Conservation (phyloP, 208 protist species). For the Acanthamoeba healyi region DNA sequence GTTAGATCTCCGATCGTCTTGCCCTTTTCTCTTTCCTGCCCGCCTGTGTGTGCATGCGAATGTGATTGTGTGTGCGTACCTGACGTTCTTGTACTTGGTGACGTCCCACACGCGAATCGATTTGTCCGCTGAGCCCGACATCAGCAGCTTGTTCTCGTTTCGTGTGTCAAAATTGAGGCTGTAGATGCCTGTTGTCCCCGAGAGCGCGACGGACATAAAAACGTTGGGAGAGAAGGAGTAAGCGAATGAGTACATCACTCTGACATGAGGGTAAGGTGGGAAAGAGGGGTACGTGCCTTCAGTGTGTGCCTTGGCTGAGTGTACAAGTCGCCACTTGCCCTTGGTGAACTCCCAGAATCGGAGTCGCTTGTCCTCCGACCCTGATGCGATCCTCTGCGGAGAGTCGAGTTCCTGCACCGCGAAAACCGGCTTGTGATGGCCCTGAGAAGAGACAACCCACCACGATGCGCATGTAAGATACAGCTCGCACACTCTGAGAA, state of each 20-base stretch:
- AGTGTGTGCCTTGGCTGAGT: slow-evolving; percentile 46
- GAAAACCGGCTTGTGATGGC: slow-evolving; percentile 46
- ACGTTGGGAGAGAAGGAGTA: not conserved
- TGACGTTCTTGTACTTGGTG: slow-evolving; percentile 55
- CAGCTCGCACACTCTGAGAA: too few relatives aligned
- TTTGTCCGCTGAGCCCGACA: slow-evolving; percentile 64
- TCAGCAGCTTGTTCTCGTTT: slow-evolving; percentile 61
- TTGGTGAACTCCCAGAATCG: slow-evolving; percentile 57
- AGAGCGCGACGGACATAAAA: not conserved
- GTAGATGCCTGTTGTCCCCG: slow-evolving; percentile 10
- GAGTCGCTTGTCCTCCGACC: slow-evolving; percentile 56
- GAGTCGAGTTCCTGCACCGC: slow-evolving; percentile 16
- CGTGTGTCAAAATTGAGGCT: slow-evolving; percentile 52
- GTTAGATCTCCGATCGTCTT: too few relatives aligned
- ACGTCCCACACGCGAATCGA: slow-evolving; percentile 64
- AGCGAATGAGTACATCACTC: not conserved
- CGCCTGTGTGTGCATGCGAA: not conserved
- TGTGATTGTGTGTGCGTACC: not conserved
- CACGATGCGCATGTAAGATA: too few relatives aligned
- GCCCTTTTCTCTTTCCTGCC: too few relatives aligned
- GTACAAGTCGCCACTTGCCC: slow-evolving; percentile 44
- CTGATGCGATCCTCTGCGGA: not conserved
- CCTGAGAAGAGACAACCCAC: not conserved
- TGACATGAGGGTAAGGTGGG: too few relatives aligned
- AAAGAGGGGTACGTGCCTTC: too few relatives aligned